A percentile compares a stretch with the other conserved stretches of the same genome.
Conservation (phyloP, 192 early-diverging fungal genomes). For the Coemansia javaensis region DNA sequence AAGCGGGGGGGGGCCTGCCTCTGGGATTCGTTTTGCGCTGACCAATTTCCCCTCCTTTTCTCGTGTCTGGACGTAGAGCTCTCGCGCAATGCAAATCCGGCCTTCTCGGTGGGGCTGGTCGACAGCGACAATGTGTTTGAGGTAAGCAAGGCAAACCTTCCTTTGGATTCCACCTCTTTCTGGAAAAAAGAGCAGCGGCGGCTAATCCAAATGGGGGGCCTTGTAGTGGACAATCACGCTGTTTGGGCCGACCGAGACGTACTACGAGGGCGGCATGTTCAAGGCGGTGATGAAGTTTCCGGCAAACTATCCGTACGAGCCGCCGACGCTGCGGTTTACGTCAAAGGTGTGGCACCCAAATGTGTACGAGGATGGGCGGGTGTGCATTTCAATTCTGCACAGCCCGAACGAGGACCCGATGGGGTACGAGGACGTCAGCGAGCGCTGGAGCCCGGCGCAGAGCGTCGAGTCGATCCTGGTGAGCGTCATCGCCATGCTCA, state of each 20-base stretch:
- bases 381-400: slow-evolving; percentile 95
- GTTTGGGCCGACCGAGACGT: slow-evolving; percentile 80
- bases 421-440: slow-evolving; percentile 84
- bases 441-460: slow-evolving; percentile 95
- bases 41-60: too few species aligned
- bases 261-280: slow-evolving; percentile 95
- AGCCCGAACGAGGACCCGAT: slow-evolving; percentile 81
- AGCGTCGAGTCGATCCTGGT: slow-evolving; percentile 90
- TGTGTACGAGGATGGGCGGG: slow-evolving; percentile 82
- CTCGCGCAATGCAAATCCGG: slow-evolving; percentile 62
- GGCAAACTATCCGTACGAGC: slow-evolving; percentile 75
- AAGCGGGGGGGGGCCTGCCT: too few species aligned
- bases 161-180: not conserved
- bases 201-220: too few species aligned
- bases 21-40: too few species aligned
- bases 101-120: slow-evolving; percentile 89
- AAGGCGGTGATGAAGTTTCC: slow-evolving; percentile 73
- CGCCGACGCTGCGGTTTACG: slow-evolving; percentile 82
- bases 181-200: too few species aligned
- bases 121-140: slow-evolving; percentile 82
- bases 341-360: slow-evolving; percentile 94
- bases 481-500: slow-evolving; percentile 88
- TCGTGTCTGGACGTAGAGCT: slow-evolving; percentile 62
- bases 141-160: slow-evolving; percentile 47
- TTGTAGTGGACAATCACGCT: slow-evolving; percentile 87